These are phyloP conservation scores for Pseudonectria buxi DNA, from an alignment of 2,329 filamentous ascomycete genomes.

Conservation along the genomic window DNA sequence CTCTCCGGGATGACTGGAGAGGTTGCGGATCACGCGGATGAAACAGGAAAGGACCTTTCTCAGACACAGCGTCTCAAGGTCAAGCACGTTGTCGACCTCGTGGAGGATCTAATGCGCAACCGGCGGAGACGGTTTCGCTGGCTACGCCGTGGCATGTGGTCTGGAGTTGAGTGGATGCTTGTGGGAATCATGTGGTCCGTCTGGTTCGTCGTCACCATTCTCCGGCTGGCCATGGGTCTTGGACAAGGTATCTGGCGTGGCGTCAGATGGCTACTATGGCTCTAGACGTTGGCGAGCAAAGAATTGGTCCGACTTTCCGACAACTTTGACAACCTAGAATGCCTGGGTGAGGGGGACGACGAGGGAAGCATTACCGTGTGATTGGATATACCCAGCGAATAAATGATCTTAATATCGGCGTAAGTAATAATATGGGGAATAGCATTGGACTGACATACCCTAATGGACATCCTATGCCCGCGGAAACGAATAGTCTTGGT, in stretches of 20 bases:
- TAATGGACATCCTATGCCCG: slow-evolving; percentile 12
- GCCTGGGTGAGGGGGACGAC: no score
- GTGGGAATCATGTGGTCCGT: slow-evolving; percentile 91
- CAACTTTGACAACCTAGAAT: no score
- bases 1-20: slow-evolving; percentile 55
- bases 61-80: slow-evolving; percentile 71
- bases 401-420: no score
- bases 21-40: slow-evolving; percentile 72
- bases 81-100: slow-evolving; percentile 71
- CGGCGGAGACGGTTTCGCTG: slow-evolving; percentile 64
- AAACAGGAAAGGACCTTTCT: slow-evolving; percentile 67
- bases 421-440: no score
- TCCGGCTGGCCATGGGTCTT: slow-evolving; percentile 58
- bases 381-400: no score
- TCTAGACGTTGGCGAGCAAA: no score
- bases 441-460: no score
- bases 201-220: slow-evolving; percentile 79
- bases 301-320: no score
- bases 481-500: slow-evolving; percentile 13
- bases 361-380: background rate
- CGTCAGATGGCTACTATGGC: slow-evolving; percentile 78
- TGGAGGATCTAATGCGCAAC: slow-evolving; percentile 68
- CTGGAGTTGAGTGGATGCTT: slow-evolving; percentile 78
- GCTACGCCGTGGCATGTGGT: slow-evolving; percentile 69
- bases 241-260: slow-evolving; percentile 52